Evolutionary conservation across 1,284 basidiomycete genomes (phyloP).

Genomic region (Peniophora sp.): DNA sequence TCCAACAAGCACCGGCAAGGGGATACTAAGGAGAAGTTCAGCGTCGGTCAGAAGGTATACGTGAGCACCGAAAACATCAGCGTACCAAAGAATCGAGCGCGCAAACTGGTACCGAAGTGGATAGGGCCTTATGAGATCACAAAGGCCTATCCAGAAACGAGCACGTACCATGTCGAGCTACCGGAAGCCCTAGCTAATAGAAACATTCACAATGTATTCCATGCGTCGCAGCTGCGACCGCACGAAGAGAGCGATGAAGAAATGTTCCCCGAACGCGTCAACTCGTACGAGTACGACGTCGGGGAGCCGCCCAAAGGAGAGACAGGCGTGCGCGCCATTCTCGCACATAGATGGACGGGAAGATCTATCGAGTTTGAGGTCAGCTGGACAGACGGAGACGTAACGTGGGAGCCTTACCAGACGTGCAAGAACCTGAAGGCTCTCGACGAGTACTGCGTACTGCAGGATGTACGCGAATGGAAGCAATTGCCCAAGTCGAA

Average conservation of each 20-base stretch:
- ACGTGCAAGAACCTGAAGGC: too few species aligned
- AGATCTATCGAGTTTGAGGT: constrained; percentile 20
- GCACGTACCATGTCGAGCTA: constrained; percentile 20
- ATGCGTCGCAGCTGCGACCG: constrained; percentile 17
- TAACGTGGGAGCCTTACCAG: constrained; percentile 22
- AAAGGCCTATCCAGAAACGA: constrained; percentile 7
- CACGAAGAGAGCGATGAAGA: constrained; percentile 23
- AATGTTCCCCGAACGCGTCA: constrained; percentile 17
- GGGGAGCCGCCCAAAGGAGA: background rate
- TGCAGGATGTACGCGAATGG: too few species aligned
- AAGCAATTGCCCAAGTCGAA: too few species aligned
- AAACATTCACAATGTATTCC: constrained; percentile 22
- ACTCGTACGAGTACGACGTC: background rate
- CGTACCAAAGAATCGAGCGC: constrained; percentile 22
- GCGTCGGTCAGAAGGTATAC: constrained; percentile 20
- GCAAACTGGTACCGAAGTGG: constrained; percentile 23
- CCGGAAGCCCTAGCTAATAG: constrained; percentile 14
- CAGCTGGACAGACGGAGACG: constrained; percentile 25
- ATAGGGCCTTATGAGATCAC: constrained; percentile 23
- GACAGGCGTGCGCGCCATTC: background rate
- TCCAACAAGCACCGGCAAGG: constrained; percentile 17
- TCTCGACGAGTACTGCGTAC: too few species aligned
- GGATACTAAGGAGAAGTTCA: constrained; percentile 8
- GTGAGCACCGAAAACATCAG: constrained; percentile 25
- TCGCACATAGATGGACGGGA: background rate